Conservation (phyloP, 495 filamentous ascomycete species). For the Neurospora sp. region DNA sequence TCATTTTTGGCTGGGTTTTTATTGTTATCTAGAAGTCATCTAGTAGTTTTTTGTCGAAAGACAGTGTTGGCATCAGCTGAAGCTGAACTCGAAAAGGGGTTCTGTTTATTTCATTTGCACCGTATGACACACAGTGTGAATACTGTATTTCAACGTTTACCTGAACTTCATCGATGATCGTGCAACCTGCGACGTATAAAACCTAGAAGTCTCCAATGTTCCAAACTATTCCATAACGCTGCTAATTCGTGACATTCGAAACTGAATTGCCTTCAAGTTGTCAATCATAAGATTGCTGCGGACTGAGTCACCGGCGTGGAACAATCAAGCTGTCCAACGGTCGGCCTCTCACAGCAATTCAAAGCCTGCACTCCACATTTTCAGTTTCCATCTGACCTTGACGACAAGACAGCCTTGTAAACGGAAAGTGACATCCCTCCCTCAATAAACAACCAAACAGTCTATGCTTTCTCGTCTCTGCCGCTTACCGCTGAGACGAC, state of each 20-base stretch:
- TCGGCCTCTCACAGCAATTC: background rate
- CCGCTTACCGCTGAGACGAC: background rate
- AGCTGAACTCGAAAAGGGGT: background rate
- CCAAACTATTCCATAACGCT: background rate
- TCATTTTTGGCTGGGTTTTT: background rate
- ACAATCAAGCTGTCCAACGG: background rate
- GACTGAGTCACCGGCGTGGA: background rate
- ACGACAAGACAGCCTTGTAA: background rate
- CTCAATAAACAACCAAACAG: background rate
- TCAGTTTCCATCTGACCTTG: background rate
- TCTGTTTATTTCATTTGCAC: background rate
- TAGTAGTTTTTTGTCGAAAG: background rate
- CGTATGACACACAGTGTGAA: background rate
- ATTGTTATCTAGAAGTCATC: background rate
- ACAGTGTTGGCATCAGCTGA: background rate
- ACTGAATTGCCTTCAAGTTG: background rate
- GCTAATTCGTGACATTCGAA: background rate
- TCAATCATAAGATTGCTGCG: background rate
- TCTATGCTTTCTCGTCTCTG: constrained; percentile 5
- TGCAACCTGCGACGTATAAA: background rate
- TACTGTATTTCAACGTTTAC: background rate
- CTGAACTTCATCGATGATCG: background rate
- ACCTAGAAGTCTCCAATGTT: background rate
- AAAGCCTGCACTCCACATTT: background rate
- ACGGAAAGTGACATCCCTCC: background rate